These are phyloP conservation scores for Spironucleus salmonicida DNA, from an alignment of 208 protist genomes.

Conservation along the genomic window DNA sequence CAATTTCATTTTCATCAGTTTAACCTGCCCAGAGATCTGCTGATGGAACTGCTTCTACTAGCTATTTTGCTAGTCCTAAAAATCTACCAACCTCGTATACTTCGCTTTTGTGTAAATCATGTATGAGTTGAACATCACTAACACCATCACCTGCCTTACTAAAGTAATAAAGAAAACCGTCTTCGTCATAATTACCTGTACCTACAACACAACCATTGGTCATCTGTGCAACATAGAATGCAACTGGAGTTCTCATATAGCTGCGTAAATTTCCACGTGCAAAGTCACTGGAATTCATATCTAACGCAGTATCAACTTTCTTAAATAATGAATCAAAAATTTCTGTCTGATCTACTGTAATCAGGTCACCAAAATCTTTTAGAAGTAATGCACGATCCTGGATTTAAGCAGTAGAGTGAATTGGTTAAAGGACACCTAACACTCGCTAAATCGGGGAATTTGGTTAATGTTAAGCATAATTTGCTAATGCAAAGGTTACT, in stretches of 20 bases:
- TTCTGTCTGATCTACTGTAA: conserved; percentile 69
- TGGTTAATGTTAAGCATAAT: conserved; percentile 45
- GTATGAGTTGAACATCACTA: conserved; percentile 76
- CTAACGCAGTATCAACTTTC: conserved; percentile 55
- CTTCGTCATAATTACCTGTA: conserved; percentile 82
- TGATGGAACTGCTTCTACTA: conserved; percentile 61
- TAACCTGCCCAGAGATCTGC: conserved; percentile 81
- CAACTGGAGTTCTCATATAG: conserved; percentile 73
- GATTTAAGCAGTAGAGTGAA: conserved; percentile 61
- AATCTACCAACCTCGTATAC: conserved; percentile 57
- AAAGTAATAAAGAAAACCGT: conserved; percentile 79
- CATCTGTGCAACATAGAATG: conserved; percentile 75
- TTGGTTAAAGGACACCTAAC: conserved; percentile 72
- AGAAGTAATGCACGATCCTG: conserved; percentile 58
- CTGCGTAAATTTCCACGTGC: conserved; percentile 67
- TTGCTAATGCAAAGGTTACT: conserved; percentile 60
- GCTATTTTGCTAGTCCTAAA: conserved; percentile 55
- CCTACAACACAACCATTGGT: conserved; percentile 70
- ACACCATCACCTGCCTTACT: conserved; percentile 83
- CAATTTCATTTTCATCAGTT: conserved; percentile 80
- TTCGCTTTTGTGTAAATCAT: conserved; percentile 80
- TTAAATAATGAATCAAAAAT: conserved; percentile 57
- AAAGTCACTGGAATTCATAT: conserved; percentile 61
- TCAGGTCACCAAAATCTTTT: conserved; percentile 51
- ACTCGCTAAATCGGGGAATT: conserved; percentile 63